These are phyloP conservation scores for Lathyrus oleraceus DNA, from an alignment of 306 rosid species.

Conservation along the genomic window DNA sequence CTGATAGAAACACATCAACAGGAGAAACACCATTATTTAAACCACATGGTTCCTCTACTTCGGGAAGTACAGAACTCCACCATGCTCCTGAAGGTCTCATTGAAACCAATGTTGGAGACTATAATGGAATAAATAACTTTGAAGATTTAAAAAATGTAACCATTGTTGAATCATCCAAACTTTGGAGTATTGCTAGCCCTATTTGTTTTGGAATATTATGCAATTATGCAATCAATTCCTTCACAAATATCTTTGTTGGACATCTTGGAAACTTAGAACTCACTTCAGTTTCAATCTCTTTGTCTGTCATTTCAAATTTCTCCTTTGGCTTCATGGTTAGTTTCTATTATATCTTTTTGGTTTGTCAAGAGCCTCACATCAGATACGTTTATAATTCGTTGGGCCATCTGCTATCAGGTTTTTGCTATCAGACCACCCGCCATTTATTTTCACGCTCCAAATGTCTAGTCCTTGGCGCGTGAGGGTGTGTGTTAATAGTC, in stretches of 20 bases:
- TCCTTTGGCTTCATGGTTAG: constrained; percentile 92
- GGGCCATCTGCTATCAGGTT: too few species aligned
- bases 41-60: not conserved
- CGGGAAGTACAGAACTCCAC: constrained; percentile 47
- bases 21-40: constrained; percentile 25
- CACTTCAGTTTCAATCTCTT: constrained; percentile 74
- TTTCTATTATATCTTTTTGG: constrained; percentile 2
- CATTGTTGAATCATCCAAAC: constrained; percentile 47
- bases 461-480: too few species aligned
- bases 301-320: constrained; percentile 76
- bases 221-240: constrained; percentile 75
- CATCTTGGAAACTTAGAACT: constrained; percentile 77
- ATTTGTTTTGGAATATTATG: constrained; percentile 77
- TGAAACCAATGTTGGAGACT: constrained; percentile 54
- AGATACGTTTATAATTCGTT: too few species aligned
- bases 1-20: not conserved
- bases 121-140: constrained; percentile 26
- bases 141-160: constrained; percentile 40
- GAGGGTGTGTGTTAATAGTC: too few species aligned
- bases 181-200: constrained; percentile 78
- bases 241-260: constrained; percentile 80
- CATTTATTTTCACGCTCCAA: too few species aligned
- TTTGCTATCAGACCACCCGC: too few species aligned
- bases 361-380: not conserved
- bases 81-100: constrained; percentile 52